Evolutionary conservation across 179 eudicot genomes (phyloP), one percentile per base, ranked within the genome.

Genomic region (Silene noctiflora): DNA sequence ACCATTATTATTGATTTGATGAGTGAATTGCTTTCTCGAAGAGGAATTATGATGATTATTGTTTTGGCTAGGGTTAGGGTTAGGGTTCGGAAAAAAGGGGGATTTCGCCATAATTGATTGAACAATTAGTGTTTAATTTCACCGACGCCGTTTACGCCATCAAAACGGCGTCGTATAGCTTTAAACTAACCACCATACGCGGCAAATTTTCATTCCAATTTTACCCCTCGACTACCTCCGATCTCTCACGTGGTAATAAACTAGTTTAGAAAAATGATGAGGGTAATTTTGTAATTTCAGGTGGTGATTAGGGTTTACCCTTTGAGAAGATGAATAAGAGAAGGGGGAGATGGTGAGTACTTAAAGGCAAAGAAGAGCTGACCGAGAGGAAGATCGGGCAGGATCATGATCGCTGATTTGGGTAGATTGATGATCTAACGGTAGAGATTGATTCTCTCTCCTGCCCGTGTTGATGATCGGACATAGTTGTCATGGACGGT

Each of bases 41-140:
- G 39, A 86, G 75, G 39, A 6, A 24, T 76, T 7, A 9, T 42
- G 33, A 24, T 33, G 33, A 29, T 74, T 31, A 35, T 72, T 21
- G 46, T 67, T 48, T 58, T 67, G 9, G 63, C 17, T 75, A 12
- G n/a, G 9, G 17, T 76, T 79, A 39, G 72, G 64, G 61, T 80
- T 81, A 60, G 81, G 86, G 83, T 86, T 85, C 81, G 89, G 3
- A 53, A 65, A 64, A 13, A 73, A 83, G 33, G 90, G 90, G 72
- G 80, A 71, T 72, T 91, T 89, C 31, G 92, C 92, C 97, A 90
- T 91, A 78, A 75, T 78, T 75, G 21, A 75, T 62, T 13, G 29
- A 62, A 62, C 21, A 21, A 33, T 35, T 67, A 67, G 42, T 16
- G 35, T 17, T 16, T 33, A 22, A 67, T 67, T 67, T 39, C 69